These are phyloP conservation scores for Knufia petricola DNA, from an alignment of 2,329 filamentous ascomycete genomes.

Conservation along the genomic window DNA sequence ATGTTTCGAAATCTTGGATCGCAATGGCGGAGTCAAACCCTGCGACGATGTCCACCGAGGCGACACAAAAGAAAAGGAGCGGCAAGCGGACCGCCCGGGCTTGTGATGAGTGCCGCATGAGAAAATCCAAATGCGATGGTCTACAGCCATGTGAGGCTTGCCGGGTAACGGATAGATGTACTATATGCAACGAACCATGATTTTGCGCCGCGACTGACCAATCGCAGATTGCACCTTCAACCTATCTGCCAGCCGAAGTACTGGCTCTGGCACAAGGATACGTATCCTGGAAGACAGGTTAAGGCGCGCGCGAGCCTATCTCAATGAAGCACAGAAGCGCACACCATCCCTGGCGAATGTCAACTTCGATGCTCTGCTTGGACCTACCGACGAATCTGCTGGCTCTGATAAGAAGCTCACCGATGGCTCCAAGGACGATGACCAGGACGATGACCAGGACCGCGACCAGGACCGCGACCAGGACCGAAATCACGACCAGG, in stretches of 20 bases:
- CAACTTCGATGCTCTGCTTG: constrained; percentile 15
- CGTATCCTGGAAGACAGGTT: constrained; percentile 18
- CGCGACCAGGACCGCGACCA: constrained; percentile 3
- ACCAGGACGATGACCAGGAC: background rate
- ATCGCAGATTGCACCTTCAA: constrained; percentile 15
- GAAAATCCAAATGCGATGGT: constrained; percentile 35
- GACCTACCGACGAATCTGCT: background rate
- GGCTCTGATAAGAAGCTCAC: constrained; percentile 1
- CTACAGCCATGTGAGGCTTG: constrained; percentile 34
- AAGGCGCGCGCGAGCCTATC: constrained; percentile 13
- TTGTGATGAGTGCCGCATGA: constrained; percentile 33
- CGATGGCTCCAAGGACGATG: constrained; percentile 4
- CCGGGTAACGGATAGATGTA: constrained; percentile 12
- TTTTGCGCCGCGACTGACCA: background rate
- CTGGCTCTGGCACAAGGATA: constrained; percentile 11
- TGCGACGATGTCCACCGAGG: background rate
- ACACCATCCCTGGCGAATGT: constrained; percentile 9
- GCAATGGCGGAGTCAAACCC: background rate
- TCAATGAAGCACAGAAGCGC: constrained; percentile 11
- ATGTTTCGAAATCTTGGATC: background rate
- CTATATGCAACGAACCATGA: background rate
- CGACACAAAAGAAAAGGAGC: background rate
- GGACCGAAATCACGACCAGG: constrained; percentile 3
- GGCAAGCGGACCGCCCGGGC: constrained; percentile 18
- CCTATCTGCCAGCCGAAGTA: constrained; percentile 11